Percentiles rank a stretch among this genome's conserved stretches.
Evolutionary conservation across 108 stramenopile genomes (phyloP).

Genomic region (Cyclotella atomus): DNA sequence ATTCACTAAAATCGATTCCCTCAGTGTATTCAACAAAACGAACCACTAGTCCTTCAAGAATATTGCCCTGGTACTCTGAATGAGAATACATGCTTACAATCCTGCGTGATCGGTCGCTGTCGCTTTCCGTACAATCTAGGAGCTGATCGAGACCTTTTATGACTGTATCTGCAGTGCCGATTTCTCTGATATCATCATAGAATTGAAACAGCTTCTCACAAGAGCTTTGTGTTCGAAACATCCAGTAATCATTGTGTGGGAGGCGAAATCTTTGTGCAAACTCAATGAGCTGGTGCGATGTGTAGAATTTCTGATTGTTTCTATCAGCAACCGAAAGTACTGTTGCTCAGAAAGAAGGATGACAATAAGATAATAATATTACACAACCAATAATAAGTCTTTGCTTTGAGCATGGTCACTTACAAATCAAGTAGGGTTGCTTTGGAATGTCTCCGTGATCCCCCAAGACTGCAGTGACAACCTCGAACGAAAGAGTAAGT

Average conservation of each 20-base stretch:
- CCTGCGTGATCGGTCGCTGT: neutral
- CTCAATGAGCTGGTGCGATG: conserved; percentile 62
- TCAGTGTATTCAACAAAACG: conserved; percentile 61
- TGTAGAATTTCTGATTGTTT: conserved; percentile 57
- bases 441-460: conserved; percentile 82
- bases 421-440: conserved; percentile 68
- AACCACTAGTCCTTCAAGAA: conserved; percentile 83
- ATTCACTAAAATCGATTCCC: neutral
- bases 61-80: conserved; percentile 70
- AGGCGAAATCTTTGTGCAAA: conserved; percentile 75
- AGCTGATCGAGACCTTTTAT: conserved; percentile 48
- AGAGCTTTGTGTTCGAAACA: conserved; percentile 45
- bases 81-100: conserved; percentile 73
- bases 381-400: neutral
- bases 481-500: conserved; percentile 79
- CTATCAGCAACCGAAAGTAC: conserved; percentile 82
- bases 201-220: conserved; percentile 57
- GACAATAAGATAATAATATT: neutral
- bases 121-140: conserved; percentile 8
- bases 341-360: neutral
- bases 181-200: conserved; percentile 71
- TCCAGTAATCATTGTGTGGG: conserved; percentile 89
- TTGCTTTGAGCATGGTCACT: neutral
- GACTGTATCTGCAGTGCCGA: conserved; percentile 63
- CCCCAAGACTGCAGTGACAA: conserved; percentile 73